Conservation (phyloP, 306 rosid species). For the Lotus japonicus region DNA sequence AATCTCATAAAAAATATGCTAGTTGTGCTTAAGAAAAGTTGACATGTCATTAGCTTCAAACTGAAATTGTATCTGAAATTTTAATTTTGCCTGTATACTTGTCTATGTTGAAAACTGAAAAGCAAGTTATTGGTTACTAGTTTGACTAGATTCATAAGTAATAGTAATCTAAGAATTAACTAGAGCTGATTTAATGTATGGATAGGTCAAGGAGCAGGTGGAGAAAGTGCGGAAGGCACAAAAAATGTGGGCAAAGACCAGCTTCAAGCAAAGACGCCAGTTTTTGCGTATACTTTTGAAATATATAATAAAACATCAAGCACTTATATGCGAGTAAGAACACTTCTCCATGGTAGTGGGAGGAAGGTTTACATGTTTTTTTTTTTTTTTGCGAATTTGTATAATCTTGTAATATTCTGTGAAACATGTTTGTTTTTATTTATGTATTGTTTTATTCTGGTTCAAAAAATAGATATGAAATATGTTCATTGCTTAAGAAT, state of each 20-base stretch:
- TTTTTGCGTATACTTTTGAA: slow-evolving; percentile 79
- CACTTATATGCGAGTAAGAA: slow-evolving; percentile 92
- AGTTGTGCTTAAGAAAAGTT: no score
- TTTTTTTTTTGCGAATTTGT: no score
- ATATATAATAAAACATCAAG: slow-evolving; percentile 81
- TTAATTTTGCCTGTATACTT: no score
- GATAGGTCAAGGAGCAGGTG: slow-evolving; percentile 79
- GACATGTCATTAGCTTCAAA: no score
- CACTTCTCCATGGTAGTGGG: slow-evolving; percentile 9
- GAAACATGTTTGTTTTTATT: background rate
- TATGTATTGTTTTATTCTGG: slow-evolving; percentile 1
- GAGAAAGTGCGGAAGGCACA: slow-evolving; percentile 78
- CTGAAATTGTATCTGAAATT: no score
- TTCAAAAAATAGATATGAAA: background rate
- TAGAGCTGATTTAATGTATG: slow-evolving; percentile 20
- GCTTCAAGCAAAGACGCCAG: slow-evolving; percentile 85
- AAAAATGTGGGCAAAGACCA: slow-evolving; percentile 72
- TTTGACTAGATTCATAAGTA: slow-evolving; percentile 5
- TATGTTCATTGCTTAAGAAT: slow-evolving; percentile 10
- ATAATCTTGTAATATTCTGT: background rate
- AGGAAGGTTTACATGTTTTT: slow-evolving; percentile 8
- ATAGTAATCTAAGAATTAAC: background rate
- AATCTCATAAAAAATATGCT: no score
- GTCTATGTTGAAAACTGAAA: no score
- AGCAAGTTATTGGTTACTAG: background rate